phyloP scores from a whole-genome alignment of 2,329 filamentous ascomycete species.

The Colletotrichum destructivum region DNA sequence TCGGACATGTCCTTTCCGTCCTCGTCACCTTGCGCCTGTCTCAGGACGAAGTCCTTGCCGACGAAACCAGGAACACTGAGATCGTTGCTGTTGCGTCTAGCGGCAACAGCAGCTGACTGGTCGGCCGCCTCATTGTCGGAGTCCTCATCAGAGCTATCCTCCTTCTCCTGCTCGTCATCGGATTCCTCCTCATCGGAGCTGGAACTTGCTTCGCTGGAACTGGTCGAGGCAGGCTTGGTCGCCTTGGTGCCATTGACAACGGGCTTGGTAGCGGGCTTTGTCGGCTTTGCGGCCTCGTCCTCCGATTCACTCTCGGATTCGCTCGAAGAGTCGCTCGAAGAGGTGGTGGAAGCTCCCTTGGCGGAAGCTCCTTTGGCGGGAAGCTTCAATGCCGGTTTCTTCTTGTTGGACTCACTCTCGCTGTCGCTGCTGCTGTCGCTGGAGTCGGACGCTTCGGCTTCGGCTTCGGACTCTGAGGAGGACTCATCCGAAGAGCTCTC shows the following conservation, averaged over 20 bases:
- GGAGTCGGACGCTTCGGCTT: constrained; percentile 40
- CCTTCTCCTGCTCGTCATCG: constrained; percentile 44
- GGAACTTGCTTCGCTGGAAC: constrained; percentile 46
- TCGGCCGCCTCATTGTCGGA: constrained; percentile 49
- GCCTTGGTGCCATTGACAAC: constrained; percentile 35
- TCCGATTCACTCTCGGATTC: constrained; percentile 47
- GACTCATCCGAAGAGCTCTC: constrained; percentile 44
- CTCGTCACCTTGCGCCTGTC: constrained; percentile 61
- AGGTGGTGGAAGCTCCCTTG: constrained; percentile 33
- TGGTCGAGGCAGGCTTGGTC: constrained; percentile 28
- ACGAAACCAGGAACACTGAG: constrained; percentile 58
- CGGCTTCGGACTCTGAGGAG: constrained; percentile 46
- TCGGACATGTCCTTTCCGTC: constrained; percentile 64
- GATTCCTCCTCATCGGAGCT: constrained; percentile 50
- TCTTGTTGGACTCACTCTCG: constrained; percentile 45
- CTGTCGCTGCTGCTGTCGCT: constrained; percentile 51
- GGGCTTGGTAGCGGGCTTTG: constrained; percentile 43
- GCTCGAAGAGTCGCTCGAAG: constrained; percentile 49
- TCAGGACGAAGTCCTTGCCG: constrained; percentile 68
- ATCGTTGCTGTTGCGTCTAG: constrained; percentile 54
- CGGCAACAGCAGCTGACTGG: constrained; percentile 54
- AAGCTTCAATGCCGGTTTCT: constrained; percentile 42
- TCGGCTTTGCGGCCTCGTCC: constrained; percentile 46
- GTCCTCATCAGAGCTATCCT: constrained; percentile 40
- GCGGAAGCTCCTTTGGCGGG: constrained; percentile 42